phyloP scores from a whole-genome alignment of 805 yeast species.

The Ogataea sp. region DNA sequence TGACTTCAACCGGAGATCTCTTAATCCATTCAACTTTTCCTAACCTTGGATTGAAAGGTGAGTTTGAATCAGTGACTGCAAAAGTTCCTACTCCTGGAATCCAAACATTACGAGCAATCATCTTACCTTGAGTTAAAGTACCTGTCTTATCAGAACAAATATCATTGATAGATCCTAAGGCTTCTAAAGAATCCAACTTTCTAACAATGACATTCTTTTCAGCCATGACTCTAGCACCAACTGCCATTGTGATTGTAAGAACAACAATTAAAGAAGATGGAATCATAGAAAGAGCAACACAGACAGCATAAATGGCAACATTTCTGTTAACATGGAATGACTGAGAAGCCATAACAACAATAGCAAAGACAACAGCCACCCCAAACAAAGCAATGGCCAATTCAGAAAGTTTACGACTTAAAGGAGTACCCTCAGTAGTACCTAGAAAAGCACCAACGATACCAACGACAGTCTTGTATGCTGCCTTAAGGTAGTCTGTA shows the following conservation, averaged over 20 bases:
- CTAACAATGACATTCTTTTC: constrained; percentile 63
- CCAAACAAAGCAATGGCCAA: constrained; percentile 65
- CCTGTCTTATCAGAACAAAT: constrained; percentile 83
- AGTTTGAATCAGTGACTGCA: constrained; percentile 44
- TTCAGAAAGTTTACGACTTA: constrained; percentile 67
- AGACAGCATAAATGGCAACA: constrained; percentile 83
- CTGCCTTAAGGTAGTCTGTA: constrained; percentile 39
- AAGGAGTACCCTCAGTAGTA: constrained; percentile 71
- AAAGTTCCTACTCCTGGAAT: constrained; percentile 55
- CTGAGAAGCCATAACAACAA: constrained; percentile 82
- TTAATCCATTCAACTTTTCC: constrained; percentile 37
- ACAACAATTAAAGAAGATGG: constrained; percentile 78
- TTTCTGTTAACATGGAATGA: constrained; percentile 64
- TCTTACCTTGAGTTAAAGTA: constrained; percentile 71
- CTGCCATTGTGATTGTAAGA: constrained; percentile 79
- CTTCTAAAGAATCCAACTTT: constrained; percentile 70
- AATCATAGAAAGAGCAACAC: constrained; percentile 76
- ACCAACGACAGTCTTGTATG: constrained; percentile 40
- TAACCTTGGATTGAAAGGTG: constrained; percentile 55
- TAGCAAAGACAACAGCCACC: constrained; percentile 79
- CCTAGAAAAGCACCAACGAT: constrained; percentile 66
- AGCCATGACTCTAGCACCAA: constrained; percentile 71
- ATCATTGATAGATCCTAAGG: constrained; percentile 70
- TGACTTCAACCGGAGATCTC: constrained; percentile 28
- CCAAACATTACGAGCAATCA: constrained; percentile 69